These are phyloP conservation scores for Hanseniaspora meyeri DNA, from an alignment of 805 yeast species.

Conservation along the genomic window DNA sequence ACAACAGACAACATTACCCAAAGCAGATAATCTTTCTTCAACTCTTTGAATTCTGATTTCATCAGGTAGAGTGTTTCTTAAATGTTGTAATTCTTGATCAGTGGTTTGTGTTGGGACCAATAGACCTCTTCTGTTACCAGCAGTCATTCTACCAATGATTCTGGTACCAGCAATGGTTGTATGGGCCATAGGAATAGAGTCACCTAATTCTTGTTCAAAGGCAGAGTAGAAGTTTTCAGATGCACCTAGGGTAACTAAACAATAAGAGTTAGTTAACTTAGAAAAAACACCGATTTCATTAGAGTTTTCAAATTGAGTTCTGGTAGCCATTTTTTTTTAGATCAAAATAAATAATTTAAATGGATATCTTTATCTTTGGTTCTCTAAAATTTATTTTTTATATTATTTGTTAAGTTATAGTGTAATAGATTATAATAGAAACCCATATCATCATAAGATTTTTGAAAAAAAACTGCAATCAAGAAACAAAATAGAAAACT, in stretches of 20 bases:
- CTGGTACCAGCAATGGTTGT: conserved; percentile 97
- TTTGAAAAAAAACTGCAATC: background rate
- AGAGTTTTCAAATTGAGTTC: conserved; percentile 73
- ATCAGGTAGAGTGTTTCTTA: conserved; percentile 93
- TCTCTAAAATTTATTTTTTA: background rate
- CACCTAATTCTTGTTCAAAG: conserved; percentile 94
- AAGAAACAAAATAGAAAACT: background rate
- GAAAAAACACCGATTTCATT: conserved; percentile 90
- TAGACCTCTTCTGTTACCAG: conserved; percentile 95
- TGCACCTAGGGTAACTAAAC: conserved; percentile 94
- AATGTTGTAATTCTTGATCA: conserved; percentile 94
- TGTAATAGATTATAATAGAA: too few relatives aligned
- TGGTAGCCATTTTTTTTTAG: conserved; percentile 41
- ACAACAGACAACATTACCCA: conserved; percentile 96
- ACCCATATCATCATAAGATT: too few relatives aligned
- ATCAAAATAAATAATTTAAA: background rate
- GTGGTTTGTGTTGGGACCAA: conserved; percentile 96
- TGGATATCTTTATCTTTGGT: background rate
- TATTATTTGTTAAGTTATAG: too few relatives aligned
- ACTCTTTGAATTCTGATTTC: conserved; percentile 91
- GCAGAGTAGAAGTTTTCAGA: conserved; percentile 82
- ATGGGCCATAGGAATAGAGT: conserved; percentile 89
- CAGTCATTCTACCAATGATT: conserved; percentile 95
- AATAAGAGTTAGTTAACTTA: conserved; percentile 90
- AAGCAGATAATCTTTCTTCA: conserved; percentile 91